phyloP scores from a whole-genome alignment of 768 basidiomycete species.

The Calocybe gangraenosa region DNA sequence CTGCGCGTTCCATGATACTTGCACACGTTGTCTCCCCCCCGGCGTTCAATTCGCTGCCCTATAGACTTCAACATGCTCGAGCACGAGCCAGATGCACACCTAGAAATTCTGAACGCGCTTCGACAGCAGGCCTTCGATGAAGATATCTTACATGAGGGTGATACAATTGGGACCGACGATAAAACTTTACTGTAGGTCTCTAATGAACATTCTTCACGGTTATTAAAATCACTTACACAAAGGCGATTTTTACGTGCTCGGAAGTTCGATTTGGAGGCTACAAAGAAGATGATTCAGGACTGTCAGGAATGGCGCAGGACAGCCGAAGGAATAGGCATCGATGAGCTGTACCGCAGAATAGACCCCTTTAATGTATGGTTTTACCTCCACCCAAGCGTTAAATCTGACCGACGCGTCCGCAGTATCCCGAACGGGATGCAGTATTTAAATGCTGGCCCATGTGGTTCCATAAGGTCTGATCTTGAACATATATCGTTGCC shows the following conservation, averaged over 20 bases:
- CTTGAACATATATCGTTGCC: background rate
- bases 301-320: constrained; percentile 68
- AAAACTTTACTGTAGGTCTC: constrained; percentile 51
- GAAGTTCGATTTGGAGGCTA: constrained; percentile 51
- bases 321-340: constrained; percentile 61
- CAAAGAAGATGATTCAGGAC: constrained; percentile 62
- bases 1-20: too few species aligned
- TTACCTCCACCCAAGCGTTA: background rate
- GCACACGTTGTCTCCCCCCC: too few species aligned
- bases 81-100: constrained; percentile 6
- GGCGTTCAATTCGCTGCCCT: too few species aligned
- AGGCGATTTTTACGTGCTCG: constrained; percentile 80
- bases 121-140: constrained; percentile 49
- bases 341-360: constrained; percentile 53
- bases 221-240: constrained; percentile 1
- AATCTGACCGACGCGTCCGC: background rate
- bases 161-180: constrained; percentile 57
- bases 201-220: background rate
- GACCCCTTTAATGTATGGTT: constrained; percentile 65
- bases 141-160: constrained; percentile 53
- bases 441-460: constrained; percentile 77
- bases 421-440: constrained; percentile 69
- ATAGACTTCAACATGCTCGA: too few species aligned
- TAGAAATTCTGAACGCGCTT: constrained; percentile 43
- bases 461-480: constrained; percentile 63